These are phyloP conservation scores for Candida sp. DNA, from an alignment of 1,139 yeast species.

Conservation along the genomic window DNA sequence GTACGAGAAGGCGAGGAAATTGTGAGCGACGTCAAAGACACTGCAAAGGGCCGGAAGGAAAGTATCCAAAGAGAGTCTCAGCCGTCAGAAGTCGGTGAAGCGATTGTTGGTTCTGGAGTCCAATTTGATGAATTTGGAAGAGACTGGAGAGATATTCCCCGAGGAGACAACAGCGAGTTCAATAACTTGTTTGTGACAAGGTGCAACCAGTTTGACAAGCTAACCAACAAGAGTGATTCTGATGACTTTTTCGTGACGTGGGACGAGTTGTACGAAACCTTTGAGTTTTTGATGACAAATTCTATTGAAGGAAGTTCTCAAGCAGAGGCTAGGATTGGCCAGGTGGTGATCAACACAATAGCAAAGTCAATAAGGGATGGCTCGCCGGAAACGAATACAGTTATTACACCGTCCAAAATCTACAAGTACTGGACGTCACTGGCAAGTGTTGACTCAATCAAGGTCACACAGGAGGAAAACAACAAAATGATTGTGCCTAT, in stretches of 20 bases:
- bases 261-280: slow-evolving; percentile 29
- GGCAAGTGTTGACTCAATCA: slow-evolving; percentile 31
- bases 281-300: slow-evolving; percentile 30
- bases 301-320: slow-evolving; percentile 29
- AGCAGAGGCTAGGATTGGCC: slow-evolving; percentile 38
- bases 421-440: slow-evolving; percentile 47
- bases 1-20: slow-evolving; percentile 12
- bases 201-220: slow-evolving; percentile 18
- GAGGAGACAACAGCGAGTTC: slow-evolving; percentile 51
- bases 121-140: slow-evolving; percentile 63
- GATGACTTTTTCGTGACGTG: slow-evolving; percentile 35
- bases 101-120: slow-evolving; percentile 17
- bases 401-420: slow-evolving; percentile 53
- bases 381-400: slow-evolving; percentile 15
- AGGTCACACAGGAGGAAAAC: slow-evolving; percentile 25
- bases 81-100: slow-evolving; percentile 4
- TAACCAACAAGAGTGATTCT: slow-evolving; percentile 23
- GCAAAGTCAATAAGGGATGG: slow-evolving; percentile 54
- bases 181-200: slow-evolving; percentile 22
- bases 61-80: slow-evolving; percentile 12
- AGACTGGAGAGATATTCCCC: slow-evolving; percentile 74
- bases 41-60: background rate
- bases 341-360: slow-evolving; percentile 48
- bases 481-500: slow-evolving; percentile 41
- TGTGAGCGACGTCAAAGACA: slow-evolving; percentile 2